Evolutionary conservation across 1,284 basidiomycete species (phyloP).

Genomic region (Exobasidium cylindrosporum): DNA sequence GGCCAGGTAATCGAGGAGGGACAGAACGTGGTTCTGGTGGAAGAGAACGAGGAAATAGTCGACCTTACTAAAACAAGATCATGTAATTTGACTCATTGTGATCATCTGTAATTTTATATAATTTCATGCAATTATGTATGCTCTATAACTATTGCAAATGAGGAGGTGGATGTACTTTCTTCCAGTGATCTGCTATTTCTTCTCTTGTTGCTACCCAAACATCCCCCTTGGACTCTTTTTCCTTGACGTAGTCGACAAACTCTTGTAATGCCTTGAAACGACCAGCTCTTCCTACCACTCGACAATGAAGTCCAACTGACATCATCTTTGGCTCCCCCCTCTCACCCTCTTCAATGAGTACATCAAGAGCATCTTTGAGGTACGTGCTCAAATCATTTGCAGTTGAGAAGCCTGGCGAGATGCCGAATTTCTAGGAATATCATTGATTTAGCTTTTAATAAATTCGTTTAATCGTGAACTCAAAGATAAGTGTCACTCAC

Average conservation of each 20-base stretch:
- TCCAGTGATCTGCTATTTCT: conserved; percentile 57
- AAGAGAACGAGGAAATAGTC: conserved; percentile 9
- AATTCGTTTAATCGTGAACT: too few species aligned
- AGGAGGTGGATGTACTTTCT: conserved; percentile 11
- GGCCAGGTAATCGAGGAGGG: conserved; percentile 45
- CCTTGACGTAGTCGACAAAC: conserved; percentile 56
- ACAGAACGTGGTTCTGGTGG: conserved; percentile 23
- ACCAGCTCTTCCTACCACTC: conserved; percentile 57
- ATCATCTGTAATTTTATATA: neutral
- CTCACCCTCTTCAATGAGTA: conserved; percentile 52
- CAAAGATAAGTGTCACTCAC: neutral
- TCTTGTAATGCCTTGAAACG: conserved; percentile 55
- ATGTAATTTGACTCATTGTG: neutral
- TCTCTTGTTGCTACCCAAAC: conserved; percentile 58
- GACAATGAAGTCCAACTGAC: conserved; percentile 56
- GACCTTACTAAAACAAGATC: neutral
- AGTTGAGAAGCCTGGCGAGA: conserved; percentile 55
- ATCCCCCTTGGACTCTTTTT: conserved; percentile 36
- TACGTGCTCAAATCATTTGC: conserved; percentile 55
- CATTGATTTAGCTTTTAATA: too few species aligned
- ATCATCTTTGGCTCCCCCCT: conserved; percentile 56
- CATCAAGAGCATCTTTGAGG: conserved; percentile 57
- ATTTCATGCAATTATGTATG: conserved; percentile 1
- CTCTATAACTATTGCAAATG: neutral
- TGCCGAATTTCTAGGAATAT: conserved; percentile 52